phyloP scores from a whole-genome alignment of 305 asterid species.

The Fraxinus baroniana region DNA sequence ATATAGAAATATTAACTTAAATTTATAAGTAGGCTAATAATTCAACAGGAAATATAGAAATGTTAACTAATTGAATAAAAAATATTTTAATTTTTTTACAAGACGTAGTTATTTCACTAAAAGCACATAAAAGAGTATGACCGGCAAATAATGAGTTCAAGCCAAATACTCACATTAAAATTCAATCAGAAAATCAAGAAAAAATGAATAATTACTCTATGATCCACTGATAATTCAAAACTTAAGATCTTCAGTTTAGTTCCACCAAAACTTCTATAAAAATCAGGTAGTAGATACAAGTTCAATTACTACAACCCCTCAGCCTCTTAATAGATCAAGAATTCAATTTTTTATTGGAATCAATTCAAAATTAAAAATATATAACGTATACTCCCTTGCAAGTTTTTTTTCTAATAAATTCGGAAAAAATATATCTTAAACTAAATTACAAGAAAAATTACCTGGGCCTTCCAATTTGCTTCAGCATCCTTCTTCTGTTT shows the following conservation, averaged over 20 bases:
- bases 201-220: neutral
- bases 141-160: neutral
- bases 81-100: neutral
- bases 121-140: neutral
- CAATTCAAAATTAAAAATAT: neutral
- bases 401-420: neutral
- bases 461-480: conserved; percentile 94
- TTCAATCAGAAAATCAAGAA: neutral
- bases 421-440: neutral
- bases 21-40: too few relatives aligned
- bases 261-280: neutral
- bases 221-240: neutral
- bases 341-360: neutral
- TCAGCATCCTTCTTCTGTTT: conserved; percentile 94
- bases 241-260: neutral
- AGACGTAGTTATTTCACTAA: neutral
- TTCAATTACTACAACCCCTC: neutral
- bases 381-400: neutral
- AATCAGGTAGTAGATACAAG: neutral
- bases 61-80: neutral
- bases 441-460: conserved; percentile 8
- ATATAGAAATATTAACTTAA: too few relatives aligned
- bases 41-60: neutral
- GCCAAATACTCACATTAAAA: too few relatives aligned
- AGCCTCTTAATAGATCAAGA: neutral